These are phyloP conservation scores for Colletotrichum destructivum DNA, from an alignment of 2,329 filamentous ascomycete genomes.

Conservation along the genomic window DNA sequence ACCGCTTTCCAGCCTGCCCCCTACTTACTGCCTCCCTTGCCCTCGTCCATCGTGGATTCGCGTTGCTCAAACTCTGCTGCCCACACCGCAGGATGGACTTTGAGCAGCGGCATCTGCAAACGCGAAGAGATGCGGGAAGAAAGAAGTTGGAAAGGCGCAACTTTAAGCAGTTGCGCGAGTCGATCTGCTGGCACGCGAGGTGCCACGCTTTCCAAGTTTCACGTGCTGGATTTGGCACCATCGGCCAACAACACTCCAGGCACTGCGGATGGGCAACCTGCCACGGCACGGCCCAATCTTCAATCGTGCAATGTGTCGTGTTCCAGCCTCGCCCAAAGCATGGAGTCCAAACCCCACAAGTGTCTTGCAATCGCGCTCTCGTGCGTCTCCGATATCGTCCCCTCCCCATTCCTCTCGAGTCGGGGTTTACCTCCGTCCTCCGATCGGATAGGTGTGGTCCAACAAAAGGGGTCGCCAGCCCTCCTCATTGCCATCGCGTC, in stretches of 20 bases:
- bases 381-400: conserved; percentile 34
- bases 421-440: conserved; percentile 21
- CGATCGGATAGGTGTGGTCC: conserved; percentile 7
- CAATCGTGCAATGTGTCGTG: conserved; percentile 23
- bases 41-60: background rate
- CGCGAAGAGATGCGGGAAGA: background rate
- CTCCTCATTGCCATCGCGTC: background rate
- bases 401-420: conserved; percentile 3
- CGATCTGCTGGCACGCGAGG: background rate
- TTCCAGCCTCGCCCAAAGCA: conserved; percentile 41
- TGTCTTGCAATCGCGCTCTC: conserved; percentile 32
- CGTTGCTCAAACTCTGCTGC: conserved; percentile 10
- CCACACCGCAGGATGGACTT: conserved; percentile 7
- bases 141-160: background rate
- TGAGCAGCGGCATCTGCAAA: background rate
- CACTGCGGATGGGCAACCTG: conserved; percentile 1
- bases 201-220: background rate
- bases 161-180: conserved; percentile 7
- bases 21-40: background rate
- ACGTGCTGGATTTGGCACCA: background rate
- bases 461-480: background rate
- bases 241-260: conserved; percentile 3
- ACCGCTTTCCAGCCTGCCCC: background rate
- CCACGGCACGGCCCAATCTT: conserved; percentile 3
- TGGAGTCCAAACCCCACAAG: conserved; percentile 34